These are phyloP conservation scores for Mycosarcoma mackinlayi DNA, from an alignment of 1,284 basidiomycete genomes.

Conservation along the genomic window DNA sequence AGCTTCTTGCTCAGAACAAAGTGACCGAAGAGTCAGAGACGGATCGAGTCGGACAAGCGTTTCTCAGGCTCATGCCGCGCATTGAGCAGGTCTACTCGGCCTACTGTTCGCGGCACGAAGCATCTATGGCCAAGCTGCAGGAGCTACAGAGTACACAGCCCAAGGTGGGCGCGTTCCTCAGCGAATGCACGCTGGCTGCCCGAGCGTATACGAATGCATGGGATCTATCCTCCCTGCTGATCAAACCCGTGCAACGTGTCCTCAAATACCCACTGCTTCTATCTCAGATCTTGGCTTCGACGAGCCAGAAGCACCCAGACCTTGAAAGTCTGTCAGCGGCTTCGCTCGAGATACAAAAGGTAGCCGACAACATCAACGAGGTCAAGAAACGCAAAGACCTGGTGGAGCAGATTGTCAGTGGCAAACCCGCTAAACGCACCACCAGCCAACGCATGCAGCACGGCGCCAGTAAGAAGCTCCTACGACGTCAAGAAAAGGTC, in stretches of 20 bases:
- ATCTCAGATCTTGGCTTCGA: constrained; percentile 75
- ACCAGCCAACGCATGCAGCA: constrained; percentile 48
- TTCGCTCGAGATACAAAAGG: constrained; percentile 77
- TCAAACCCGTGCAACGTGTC: constrained; percentile 71
- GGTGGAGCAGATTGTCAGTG: constrained; percentile 61
- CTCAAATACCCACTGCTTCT: constrained; percentile 88
- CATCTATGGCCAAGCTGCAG: constrained; percentile 76
- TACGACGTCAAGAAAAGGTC: constrained; percentile 57
- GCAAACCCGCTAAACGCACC: constrained; percentile 33
- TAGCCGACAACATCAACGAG: constrained; percentile 87
- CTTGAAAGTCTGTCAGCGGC: constrained; percentile 77
- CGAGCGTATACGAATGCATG: constrained; percentile 78
- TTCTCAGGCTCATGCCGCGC: constrained; percentile 79
- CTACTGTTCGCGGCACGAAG: constrained; percentile 87
- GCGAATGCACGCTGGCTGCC: constrained; percentile 68
- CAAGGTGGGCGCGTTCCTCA: constrained; percentile 62
- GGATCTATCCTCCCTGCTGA: constrained; percentile 91
- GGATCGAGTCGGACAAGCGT: constrained; percentile 82
- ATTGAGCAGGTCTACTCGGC: constrained; percentile 82
- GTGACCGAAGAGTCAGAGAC: constrained; percentile 37
- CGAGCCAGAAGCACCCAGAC: constrained; percentile 80
- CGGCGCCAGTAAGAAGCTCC: constrained; percentile 47
- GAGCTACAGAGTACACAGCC: constrained; percentile 59
- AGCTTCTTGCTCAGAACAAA: constrained; percentile 25
- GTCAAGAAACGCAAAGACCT: constrained; percentile 84